Base-by-base conservation (phyloP, 257 asterid genomes). In the Coffea canephora region DNA sequence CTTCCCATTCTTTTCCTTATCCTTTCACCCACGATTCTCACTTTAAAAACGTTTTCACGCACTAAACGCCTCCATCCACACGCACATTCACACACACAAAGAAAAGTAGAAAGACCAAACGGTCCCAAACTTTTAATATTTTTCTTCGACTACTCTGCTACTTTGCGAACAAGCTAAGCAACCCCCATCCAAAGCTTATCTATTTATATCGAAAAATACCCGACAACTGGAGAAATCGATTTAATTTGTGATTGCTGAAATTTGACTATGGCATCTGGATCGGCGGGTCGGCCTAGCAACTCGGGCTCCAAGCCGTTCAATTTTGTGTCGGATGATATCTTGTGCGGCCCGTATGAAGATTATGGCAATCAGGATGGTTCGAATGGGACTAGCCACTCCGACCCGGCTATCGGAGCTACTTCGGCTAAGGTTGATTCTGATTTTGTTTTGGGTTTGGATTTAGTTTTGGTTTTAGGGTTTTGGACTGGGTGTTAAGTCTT, bases 251-350 rank as follows among this genome's bases (percentile, higher is more conserved):
- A 39, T 46, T 43, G 12, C 31, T 71, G 43, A 45, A 46, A 50
- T 45, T 54, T 64, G 41, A 71, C 88, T 71, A 95, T 95, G 99
- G 98, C 96, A 45, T 95, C 98, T 68, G 94, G 97, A 78, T 85
- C 96, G 2, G 64, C 91, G 72, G 94, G 94, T 21, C 91, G 92
- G 78, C 84, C 83, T 19, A 84, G 77, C 81, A 84, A 80, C 77
- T 80, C 89, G 80, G 91, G 88, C 61, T 83, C 92, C 6, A 93
- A 93, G 77, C 89, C 89, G 14, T 95, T 89, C 85, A 96, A 86
- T 82, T 92, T 95, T 74, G 99, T 77, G 9, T 84, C 97, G 2
- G 98, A 95, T 83, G 97, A 95, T 86, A 88, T 93, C 68, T 91
- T 95, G 55, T 90, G 94, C 34, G 34, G 34, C 82, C 91, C 97